These are phyloP conservation scores for Cutaneotrichosporon spelunceum DNA, from an alignment of 1,284 basidiomycete species.

Conservation along the genomic window DNA sequence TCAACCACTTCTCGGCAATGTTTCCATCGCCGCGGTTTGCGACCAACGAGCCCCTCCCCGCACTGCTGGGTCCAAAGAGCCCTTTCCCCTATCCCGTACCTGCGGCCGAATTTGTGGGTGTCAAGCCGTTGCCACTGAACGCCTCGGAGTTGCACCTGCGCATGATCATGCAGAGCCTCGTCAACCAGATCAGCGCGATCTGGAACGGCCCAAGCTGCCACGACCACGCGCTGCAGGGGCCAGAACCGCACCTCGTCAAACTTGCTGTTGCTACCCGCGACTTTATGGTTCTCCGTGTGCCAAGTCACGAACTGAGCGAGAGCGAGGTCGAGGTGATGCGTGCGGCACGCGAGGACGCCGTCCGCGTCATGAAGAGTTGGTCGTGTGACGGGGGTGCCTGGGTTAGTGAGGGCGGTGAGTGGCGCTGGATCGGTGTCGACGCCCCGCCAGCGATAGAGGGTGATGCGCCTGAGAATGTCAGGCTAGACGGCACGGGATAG, in stretches of 20 bases:
- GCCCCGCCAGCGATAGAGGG: background rate
- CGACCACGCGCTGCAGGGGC: slow-evolving; percentile 54
- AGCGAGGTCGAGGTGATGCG: slow-evolving; percentile 58
- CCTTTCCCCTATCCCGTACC: slow-evolving; percentile 40
- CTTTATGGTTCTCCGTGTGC: slow-evolving; percentile 61
- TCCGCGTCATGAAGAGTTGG: slow-evolving; percentile 57
- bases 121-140: slow-evolving; percentile 27
- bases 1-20: slow-evolving; percentile 81
- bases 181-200: slow-evolving; percentile 47
- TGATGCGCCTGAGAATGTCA: background rate
- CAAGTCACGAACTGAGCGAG: slow-evolving; percentile 47
- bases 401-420: slow-evolving; percentile 21
- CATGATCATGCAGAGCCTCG: slow-evolving; percentile 50
- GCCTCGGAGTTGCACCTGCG: slow-evolving; percentile 50
- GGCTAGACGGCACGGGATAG: background rate
- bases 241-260: slow-evolving; percentile 58
- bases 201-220: slow-evolving; percentile 26
- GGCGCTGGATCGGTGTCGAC: slow-evolving; percentile 34
- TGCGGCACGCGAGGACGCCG: slow-evolving; percentile 67
- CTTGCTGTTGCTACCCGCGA: slow-evolving; percentile 64
- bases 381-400: slow-evolving; percentile 33
- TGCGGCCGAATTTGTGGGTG: background rate
- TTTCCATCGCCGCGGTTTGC: slow-evolving; percentile 38
- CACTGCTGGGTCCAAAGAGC: slow-evolving; percentile 52
- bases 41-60: slow-evolving; percentile 43